Evolutionary conservation across 106 monocot species (phyloP).

Genomic region (Alisma plantagoaquatica): DNA sequence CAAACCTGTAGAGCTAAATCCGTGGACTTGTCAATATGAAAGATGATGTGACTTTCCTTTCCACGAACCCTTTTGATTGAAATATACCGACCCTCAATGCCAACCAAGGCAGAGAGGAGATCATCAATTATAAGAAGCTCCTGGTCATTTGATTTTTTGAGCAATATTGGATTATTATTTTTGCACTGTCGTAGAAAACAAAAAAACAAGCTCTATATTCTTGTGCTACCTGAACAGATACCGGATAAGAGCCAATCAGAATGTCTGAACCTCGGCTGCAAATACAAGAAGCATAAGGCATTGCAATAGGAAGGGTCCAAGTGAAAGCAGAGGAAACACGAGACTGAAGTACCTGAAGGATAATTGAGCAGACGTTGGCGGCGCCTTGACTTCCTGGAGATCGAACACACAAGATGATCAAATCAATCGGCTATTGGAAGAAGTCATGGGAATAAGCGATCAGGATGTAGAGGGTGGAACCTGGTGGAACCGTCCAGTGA

Average conservation of each 20-base stretch:
- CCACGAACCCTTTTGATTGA: slow-evolving; percentile 67
- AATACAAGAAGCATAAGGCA: background rate
- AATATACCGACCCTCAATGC: slow-evolving; percentile 88
- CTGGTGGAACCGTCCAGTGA: too few relatives aligned
- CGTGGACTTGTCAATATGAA: slow-evolving; percentile 79
- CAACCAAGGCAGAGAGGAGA: slow-evolving; percentile 69
- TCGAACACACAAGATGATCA: too few relatives aligned
- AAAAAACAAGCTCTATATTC: too few relatives aligned
- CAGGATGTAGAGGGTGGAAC: too few relatives aligned
- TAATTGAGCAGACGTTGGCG: slow-evolving; percentile 39
- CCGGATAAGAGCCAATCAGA: slow-evolving; percentile 21
- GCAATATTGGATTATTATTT: too few relatives aligned
- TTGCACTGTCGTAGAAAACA: too few relatives aligned
- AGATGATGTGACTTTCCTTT: slow-evolving; percentile 51
- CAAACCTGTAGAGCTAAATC: slow-evolving; percentile 83
- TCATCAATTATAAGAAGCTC: slow-evolving; percentile 95
- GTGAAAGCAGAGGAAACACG: background rate
- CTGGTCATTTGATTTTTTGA: too few relatives aligned
- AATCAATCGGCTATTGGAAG: too few relatives aligned
- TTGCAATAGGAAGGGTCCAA: background rate
- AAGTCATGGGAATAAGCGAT: too few relatives aligned
- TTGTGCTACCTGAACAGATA: slow-evolving; percentile 27
- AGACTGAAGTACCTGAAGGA: slow-evolving; percentile 28
- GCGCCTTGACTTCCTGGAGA: slow-evolving; percentile 57
- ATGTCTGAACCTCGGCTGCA: slow-evolving; percentile 9